Conservation (phyloP, 495 filamentous ascomycete species). For the Hyphodiscus hymeniophilus region DNA sequence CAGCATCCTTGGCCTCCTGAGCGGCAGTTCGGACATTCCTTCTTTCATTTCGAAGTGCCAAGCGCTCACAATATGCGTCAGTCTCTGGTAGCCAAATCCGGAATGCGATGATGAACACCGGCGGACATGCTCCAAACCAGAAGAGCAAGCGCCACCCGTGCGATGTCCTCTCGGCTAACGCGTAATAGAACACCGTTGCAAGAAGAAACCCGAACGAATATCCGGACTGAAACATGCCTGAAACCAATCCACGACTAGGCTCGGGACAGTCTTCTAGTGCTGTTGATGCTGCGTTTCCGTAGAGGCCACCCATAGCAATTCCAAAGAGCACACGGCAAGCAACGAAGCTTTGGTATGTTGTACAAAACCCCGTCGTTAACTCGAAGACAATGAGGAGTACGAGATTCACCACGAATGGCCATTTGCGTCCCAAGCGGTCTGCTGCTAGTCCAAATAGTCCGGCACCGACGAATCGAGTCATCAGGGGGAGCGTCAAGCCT, state of each 20-base stretch:
- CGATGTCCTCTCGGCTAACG: conserved; percentile 24
- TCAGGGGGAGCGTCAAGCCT: conserved; percentile 58
- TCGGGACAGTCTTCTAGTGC: conserved; percentile 64
- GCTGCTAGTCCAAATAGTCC: conserved; percentile 62
- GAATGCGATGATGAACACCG: conserved; percentile 26
- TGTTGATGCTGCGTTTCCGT: conserved; percentile 68
- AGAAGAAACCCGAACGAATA: conserved; percentile 71
- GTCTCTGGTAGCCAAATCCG: conserved; percentile 23
- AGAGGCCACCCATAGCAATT: conserved; percentile 77
- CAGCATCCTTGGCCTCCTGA: conserved; percentile 6
- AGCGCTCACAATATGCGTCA: conserved; percentile 19
- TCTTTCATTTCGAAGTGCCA: conserved; percentile 2
- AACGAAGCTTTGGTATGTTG: conserved; percentile 59
- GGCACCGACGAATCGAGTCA: conserved; percentile 62
- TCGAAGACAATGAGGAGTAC: conserved; percentile 51
- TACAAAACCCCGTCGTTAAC: conserved; percentile 63
- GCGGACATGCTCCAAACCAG: conserved; percentile 28
- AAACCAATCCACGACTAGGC: conserved; percentile 44
- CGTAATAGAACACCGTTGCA: conserved; percentile 49
- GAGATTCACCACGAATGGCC: conserved; percentile 70
- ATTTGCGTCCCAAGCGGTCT: conserved; percentile 70
- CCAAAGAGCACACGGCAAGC: conserved; percentile 67
- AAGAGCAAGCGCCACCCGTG: conserved; percentile 29
- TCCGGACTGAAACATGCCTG: conserved; percentile 68
- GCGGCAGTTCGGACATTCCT: background rate